These are phyloP conservation scores for Yamadazyma songkhlaensis DNA, from an alignment of 1,139 yeast genomes.

Conservation along the genomic window DNA sequence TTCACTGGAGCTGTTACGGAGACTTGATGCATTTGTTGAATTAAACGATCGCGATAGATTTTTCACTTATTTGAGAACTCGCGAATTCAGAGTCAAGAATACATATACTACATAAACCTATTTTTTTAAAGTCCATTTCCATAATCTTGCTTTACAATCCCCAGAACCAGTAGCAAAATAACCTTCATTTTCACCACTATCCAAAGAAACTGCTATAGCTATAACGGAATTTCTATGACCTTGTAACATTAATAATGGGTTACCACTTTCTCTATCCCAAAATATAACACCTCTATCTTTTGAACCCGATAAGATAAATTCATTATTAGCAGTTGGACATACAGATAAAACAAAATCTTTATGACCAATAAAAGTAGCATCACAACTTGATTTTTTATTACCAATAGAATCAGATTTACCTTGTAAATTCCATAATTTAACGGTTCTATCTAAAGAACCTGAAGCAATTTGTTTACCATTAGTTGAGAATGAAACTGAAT, in stretches of 20 bases:
- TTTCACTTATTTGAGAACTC: not conserved
- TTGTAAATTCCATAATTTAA: conserved; percentile 89
- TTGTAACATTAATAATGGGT: conserved; percentile 91
- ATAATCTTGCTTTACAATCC: conserved; percentile 94
- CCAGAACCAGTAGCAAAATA: conserved; percentile 98
- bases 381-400: conserved; percentile 63
- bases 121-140: conserved; percentile 60
- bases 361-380: conserved; percentile 93
- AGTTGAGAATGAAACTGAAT: conserved; percentile 90
- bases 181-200: conserved; percentile 66
- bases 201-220: conserved; percentile 85
- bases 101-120: conserved; percentile 2
- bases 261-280: conserved; percentile 94
- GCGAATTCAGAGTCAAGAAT: not conserved
- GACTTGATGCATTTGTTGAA: conserved; percentile 45
- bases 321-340: conserved; percentile 91
- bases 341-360: conserved; percentile 94
- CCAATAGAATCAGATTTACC: conserved; percentile 50
- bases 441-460: conserved; percentile 94
- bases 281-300: conserved; percentile 96
- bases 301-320: conserved; percentile 90
- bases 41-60: conserved; percentile 3
- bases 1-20: conserved; percentile 96
- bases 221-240: conserved; percentile 97
- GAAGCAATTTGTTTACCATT: conserved; percentile 91